Evolutionary conservation across 495 filamentous ascomycete genomes (phyloP).

Genomic region (Bombardia bombarda): DNA sequence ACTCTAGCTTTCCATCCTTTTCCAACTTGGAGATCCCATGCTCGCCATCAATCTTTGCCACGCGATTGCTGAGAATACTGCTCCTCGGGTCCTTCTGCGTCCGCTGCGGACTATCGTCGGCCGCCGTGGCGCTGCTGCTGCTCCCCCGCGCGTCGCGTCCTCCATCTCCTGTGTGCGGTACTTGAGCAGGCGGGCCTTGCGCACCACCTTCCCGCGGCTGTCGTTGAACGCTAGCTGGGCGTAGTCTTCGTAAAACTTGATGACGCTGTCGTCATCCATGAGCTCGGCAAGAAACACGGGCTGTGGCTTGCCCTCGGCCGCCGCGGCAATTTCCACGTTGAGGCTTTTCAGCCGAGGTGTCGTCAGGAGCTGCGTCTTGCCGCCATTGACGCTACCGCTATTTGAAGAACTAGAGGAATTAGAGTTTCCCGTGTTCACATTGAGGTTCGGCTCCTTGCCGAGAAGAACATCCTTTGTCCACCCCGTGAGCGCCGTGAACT

Average conservation of each 20-base stretch:
- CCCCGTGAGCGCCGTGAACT: slow-evolving; percentile 87
- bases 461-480: slow-evolving; percentile 90
- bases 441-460: slow-evolving; percentile 80
- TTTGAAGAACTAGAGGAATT: slow-evolving; percentile 22
- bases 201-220: slow-evolving; percentile 72
- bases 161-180: slow-evolving; percentile 69
- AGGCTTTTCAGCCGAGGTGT: slow-evolving; percentile 38
- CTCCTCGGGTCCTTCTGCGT: slow-evolving; percentile 34
- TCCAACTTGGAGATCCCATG: slow-evolving; percentile 68
- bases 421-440: slow-evolving; percentile 60
- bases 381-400: slow-evolving; percentile 19
- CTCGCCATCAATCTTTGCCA: slow-evolving; percentile 62
- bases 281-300: slow-evolving; percentile 87
- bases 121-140: slow-evolving; percentile 11
- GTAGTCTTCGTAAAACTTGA: slow-evolving; percentile 95
- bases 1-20: slow-evolving; percentile 87
- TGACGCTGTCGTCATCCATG: slow-evolving; percentile 85
- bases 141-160: slow-evolving; percentile 3
- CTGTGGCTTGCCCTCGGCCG: slow-evolving; percentile 37
- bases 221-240: slow-evolving; percentile 84
- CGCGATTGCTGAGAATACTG: slow-evolving; percentile 44
- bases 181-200: slow-evolving; percentile 79
- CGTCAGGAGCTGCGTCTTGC: slow-evolving; percentile 30
- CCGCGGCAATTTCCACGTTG: slow-evolving; percentile 22
- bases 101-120: slow-evolving; percentile 18